Conservation (phyloP, 768 basidiomycete species). For the Boletus barrowsii region DNA sequence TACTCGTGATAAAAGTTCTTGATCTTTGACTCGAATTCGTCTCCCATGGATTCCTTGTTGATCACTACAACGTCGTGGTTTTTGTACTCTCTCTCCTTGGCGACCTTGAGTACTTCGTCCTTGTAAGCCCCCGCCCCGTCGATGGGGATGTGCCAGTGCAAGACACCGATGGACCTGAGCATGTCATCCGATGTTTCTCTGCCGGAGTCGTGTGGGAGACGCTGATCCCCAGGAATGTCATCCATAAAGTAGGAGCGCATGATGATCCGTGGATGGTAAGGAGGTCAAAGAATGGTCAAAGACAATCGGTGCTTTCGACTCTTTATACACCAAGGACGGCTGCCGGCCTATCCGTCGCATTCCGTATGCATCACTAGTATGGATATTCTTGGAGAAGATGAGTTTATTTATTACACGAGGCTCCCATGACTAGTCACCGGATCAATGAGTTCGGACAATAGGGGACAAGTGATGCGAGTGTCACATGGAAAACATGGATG, state of each 20-base stretch:
- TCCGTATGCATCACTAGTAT: too few relatives aligned
- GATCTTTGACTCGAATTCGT: constrained; percentile 75
- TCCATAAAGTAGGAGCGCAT: constrained; percentile 78
- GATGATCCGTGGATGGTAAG: background rate
- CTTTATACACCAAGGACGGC: too few relatives aligned
- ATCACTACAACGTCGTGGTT: constrained; percentile 79
- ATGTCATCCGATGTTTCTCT: constrained; percentile 45
- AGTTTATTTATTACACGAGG: too few relatives aligned
- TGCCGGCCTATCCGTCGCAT: too few relatives aligned
- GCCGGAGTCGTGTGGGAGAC: constrained; percentile 71
- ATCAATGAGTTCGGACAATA: too few relatives aligned
- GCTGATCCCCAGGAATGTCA: constrained; percentile 74
- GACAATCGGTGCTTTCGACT: too few relatives aligned
- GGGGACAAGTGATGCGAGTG: too few relatives aligned
- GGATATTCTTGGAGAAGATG: too few relatives aligned
- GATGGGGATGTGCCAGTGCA: constrained; percentile 66
- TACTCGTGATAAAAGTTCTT: constrained; percentile 82
- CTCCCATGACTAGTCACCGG: too few relatives aligned
- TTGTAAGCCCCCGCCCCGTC: constrained; percentile 46
- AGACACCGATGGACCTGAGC: constrained; percentile 60
- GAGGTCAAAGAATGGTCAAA: too few relatives aligned
- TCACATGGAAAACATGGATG: too few relatives aligned
- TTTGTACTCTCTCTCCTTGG: constrained; percentile 71
- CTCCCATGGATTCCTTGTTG: constrained; percentile 73
- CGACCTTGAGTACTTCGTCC: constrained; percentile 54